Evolutionary conservation across 2,329 filamentous ascomycete genomes (phyloP).

Genomic region (Scolecobasidium constrictum): DNA sequence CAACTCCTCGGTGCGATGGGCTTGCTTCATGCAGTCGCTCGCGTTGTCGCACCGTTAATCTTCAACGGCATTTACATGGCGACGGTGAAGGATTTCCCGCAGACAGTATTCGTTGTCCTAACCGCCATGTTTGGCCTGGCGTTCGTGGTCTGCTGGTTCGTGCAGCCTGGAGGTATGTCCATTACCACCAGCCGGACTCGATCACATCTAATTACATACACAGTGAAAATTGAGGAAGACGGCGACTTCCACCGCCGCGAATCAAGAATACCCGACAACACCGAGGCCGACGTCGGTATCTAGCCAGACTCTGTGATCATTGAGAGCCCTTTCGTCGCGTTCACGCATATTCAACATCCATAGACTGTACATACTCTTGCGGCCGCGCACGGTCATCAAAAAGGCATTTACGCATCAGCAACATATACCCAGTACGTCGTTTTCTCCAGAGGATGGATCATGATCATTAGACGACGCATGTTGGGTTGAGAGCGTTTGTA

Average conservation of each 20-base stretch:
- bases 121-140: slow-evolving; percentile 54
- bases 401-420: too few species aligned
- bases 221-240: neutral
- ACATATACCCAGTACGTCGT: too few species aligned
- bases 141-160: slow-evolving; percentile 56
- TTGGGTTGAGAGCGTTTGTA: too few species aligned
- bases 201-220: too few species aligned
- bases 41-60: slow-evolving; percentile 67
- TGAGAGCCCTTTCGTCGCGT: too few species aligned
- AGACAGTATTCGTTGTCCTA: slow-evolving; percentile 74
- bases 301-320: too few species aligned
- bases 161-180: slow-evolving; percentile 65
- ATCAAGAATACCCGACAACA: neutral
- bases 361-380: too few species aligned
- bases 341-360: too few species aligned
- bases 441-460: too few species aligned
- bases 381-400: too few species aligned
- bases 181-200: too few species aligned
- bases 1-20: slow-evolving; percentile 83
- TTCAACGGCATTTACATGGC: slow-evolving; percentile 80
- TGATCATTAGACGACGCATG: too few species aligned
- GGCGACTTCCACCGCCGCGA: neutral
- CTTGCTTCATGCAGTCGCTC: slow-evolving; percentile 69
- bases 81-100: slow-evolving; percentile 68
- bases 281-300: neutral